A percentile compares a stretch with the other conserved stretches of the same genome.
Evolutionary conservation across 2,329 filamentous ascomycete species (phyloP).

Genomic region (Penicillium sp.): DNA sequence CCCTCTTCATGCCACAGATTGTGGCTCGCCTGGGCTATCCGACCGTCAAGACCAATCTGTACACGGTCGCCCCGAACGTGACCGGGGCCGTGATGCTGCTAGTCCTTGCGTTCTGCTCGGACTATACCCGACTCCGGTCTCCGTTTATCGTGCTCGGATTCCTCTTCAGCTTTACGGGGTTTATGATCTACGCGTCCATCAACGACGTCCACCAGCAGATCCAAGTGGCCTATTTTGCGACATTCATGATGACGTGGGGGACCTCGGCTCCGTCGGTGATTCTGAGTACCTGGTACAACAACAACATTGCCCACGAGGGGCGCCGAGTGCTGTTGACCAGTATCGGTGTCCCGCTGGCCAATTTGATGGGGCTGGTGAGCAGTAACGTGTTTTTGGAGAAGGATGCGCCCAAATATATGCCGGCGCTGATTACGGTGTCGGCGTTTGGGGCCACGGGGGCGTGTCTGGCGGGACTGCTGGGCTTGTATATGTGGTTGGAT

Average conservation of each 20-base stretch:
- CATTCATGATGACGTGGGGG: slow-evolving; percentile 83
- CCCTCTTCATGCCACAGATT: slow-evolving; percentile 62
- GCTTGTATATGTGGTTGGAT: slow-evolving; percentile 65
- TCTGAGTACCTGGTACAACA: slow-evolving; percentile 71
- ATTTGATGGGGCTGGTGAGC: slow-evolving; percentile 72
- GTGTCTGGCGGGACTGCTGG: slow-evolving; percentile 58
- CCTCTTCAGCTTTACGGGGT: slow-evolving; percentile 72
- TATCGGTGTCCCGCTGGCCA: slow-evolving; percentile 73
- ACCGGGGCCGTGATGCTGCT: slow-evolving; percentile 72
- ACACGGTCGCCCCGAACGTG: slow-evolving; percentile 79
- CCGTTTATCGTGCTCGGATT: slow-evolving; percentile 76
- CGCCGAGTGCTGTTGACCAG: slow-evolving; percentile 70
- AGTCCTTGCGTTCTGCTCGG: slow-evolving; percentile 70
- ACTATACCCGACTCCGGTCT: slow-evolving; percentile 66
- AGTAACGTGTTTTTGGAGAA: slow-evolving; percentile 68
- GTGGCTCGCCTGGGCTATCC: slow-evolving; percentile 55
- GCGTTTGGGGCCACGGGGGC: slow-evolving; percentile 59
- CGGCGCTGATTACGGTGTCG: slow-evolving; percentile 62
- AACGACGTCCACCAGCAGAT: slow-evolving; percentile 61
- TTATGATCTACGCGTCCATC: slow-evolving; percentile 76
- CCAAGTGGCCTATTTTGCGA: slow-evolving; percentile 72
- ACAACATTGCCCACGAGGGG: slow-evolving; percentile 78
- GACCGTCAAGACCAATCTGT: slow-evolving; percentile 72
- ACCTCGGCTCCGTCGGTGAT: slow-evolving; percentile 74
- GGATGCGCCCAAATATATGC: slow-evolving; percentile 67